Evolutionary conservation across 202 grass and related monocot species (phyloP).

Genomic region (Saccharum hybrid): DNA sequence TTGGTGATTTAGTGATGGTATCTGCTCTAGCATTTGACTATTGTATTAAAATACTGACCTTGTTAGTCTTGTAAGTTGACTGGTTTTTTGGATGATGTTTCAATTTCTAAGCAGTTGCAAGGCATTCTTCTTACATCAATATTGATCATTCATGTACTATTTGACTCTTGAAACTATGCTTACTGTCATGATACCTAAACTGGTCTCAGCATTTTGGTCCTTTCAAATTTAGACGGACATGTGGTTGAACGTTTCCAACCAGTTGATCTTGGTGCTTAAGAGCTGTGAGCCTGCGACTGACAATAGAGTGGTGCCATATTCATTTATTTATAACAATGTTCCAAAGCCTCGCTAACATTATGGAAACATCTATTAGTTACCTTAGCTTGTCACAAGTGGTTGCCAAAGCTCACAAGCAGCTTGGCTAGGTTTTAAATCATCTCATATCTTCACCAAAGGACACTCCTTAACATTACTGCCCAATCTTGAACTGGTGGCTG

Average conservation of each 20-base stretch:
- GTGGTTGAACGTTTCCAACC: background rate
- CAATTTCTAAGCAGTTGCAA: background rate
- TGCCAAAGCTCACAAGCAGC: background rate
- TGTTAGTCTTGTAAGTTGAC: background rate
- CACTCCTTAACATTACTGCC: background rate
- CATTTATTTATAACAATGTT: background rate
- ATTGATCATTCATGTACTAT: background rate
- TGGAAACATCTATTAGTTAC: background rate
- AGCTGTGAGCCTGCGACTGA: background rate
- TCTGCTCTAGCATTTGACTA: too few species aligned
- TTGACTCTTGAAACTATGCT: background rate
- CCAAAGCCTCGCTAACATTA: background rate
- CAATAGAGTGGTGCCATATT: background rate
- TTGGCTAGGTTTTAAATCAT: background rate
- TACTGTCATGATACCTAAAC: background rate
- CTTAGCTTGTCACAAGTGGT: background rate
- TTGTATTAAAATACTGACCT: background rate
- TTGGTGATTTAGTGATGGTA: background rate
- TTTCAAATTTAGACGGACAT: background rate
- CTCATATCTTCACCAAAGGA: slow-evolving; percentile 2
- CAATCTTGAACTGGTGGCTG: slow-evolving; percentile 26
- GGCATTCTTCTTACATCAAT: background rate
- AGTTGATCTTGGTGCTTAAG: slow-evolving; percentile 14
- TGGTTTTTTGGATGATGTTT: background rate
- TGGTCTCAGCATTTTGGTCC: background rate